These are phyloP conservation scores for Carex cristatella DNA, from an alignment of 176 grass and related monocot species.

Conservation along the genomic window DNA sequence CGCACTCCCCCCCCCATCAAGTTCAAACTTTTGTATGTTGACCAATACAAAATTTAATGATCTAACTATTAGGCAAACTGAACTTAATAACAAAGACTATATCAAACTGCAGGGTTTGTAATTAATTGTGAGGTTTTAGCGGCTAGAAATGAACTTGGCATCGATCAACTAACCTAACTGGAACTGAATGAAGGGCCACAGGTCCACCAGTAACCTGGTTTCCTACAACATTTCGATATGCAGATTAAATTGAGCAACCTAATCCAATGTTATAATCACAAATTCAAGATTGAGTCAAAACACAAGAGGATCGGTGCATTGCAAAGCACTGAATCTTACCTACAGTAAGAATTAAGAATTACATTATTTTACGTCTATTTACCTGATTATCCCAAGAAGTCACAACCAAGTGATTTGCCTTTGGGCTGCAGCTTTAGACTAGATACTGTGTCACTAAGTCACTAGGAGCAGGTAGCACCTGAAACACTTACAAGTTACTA, in stretches of 20 bases:
- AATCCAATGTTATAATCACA: neutral
- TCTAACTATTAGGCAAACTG: neutral
- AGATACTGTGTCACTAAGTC: conserved; percentile 42
- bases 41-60: neutral
- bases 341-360: too few species aligned
- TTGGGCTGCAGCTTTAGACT: conserved; percentile 76
- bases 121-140: neutral
- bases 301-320: too few species aligned
- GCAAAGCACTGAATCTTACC: too few species aligned
- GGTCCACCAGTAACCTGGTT: too few species aligned
- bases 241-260: neutral
- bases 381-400: conserved; percentile 42
- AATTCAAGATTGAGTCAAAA: neutral
- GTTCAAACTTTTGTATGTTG: neutral
- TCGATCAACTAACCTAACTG: neutral
- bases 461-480: conserved; percentile 34
- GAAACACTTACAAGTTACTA: neutral
- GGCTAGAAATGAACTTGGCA: neutral
- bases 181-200: neutral
- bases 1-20: neutral
- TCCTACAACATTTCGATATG: too few species aligned
- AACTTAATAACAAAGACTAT: neutral
- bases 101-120: neutral
- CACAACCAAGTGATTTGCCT: conserved; percentile 59
- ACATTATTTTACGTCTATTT: too few species aligned